A percentile compares a stretch with the other conserved stretches of the same genome.
phyloP scores from a whole-genome alignment of 768 basidiomycete genomes.

The Daedaleopsis nitida region DNA sequence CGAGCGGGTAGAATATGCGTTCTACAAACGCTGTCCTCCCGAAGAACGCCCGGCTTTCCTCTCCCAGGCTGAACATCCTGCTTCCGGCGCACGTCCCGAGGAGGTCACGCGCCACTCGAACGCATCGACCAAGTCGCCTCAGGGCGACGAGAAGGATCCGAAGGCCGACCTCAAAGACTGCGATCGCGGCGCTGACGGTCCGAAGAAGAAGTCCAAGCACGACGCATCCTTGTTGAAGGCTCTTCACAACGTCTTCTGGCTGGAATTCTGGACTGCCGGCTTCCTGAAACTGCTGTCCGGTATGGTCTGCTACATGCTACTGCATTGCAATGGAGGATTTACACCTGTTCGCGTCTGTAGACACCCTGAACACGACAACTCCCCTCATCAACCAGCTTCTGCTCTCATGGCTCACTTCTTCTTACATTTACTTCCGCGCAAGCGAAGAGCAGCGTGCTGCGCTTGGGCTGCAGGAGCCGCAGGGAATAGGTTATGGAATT shows the following conservation, averaged over 20 bases:
- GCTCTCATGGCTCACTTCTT: slow-evolving; percentile 55
- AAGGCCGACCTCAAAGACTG: not conserved
- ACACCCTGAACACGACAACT: slow-evolving; percentile 53
- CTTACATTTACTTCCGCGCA: slow-evolving; percentile 44
- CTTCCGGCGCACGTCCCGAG: not conserved
- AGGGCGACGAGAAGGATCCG: not conserved
- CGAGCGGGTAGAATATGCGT: slow-evolving; percentile 8
- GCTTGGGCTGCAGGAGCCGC: slow-evolving; percentile 39
- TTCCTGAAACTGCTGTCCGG: slow-evolving; percentile 45
- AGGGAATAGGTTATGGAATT: slow-evolving; percentile 60
- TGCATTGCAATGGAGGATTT: not conserved
- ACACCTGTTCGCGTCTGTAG: slow-evolving; percentile 21
- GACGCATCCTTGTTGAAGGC: slow-evolving; percentile 55
- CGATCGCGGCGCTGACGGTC: too few relatives aligned
- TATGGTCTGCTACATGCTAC: slow-evolving; percentile 9
- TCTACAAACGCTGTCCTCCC: slow-evolving; percentile 11
- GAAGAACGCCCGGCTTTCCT: slow-evolving; percentile 15
- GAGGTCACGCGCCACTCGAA: not conserved
- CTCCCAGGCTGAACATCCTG: not conserved
- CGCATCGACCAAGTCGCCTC: not conserved
- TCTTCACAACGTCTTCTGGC: slow-evolving; percentile 47
- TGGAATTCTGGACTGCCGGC: slow-evolving; percentile 49
- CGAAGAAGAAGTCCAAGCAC: slow-evolving; percentile 30
- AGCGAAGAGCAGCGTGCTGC: slow-evolving; percentile 40
- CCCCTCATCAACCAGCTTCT: slow-evolving; percentile 61